Percentiles rank a stretch among this genome's conserved stretches.
phyloP scores from a whole-genome alignment of 2,329 filamentous ascomycete genomes.

The Pestalotiopsis sp. region DNA sequence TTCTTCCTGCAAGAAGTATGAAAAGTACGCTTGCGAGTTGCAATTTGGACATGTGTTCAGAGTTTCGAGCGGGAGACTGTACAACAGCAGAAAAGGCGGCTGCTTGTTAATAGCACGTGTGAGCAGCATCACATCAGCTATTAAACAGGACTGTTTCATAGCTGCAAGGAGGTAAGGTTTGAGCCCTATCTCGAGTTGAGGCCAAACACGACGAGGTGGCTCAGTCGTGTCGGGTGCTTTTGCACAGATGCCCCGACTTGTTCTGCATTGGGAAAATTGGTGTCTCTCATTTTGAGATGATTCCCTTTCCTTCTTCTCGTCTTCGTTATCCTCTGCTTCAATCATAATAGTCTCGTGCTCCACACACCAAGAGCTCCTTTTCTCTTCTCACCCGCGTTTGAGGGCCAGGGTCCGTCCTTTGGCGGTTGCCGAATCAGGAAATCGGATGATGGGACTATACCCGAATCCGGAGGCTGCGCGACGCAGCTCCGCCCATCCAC shows the following conservation, averaged over 20 bases:
- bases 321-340: neutral
- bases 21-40: neutral
- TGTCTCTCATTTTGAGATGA: neutral
- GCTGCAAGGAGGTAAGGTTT: neutral
- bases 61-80: neutral
- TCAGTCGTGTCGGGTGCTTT: neutral
- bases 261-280: neutral
- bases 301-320: slow-evolving; percentile 4
- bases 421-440: slow-evolving; percentile 13
- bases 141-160: neutral
- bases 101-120: neutral
- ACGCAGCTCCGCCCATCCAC: neutral
- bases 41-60: neutral
- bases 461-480: slow-evolving; percentile 7
- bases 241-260: neutral
- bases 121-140: neutral
- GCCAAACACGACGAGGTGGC: neutral
- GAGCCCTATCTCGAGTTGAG: neutral
- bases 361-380: neutral
- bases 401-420: neutral
- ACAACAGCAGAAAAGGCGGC: neutral
- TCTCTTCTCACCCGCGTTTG: slow-evolving; percentile 3
- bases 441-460: slow-evolving; percentile 6
- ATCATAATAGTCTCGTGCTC: neutral
- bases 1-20: neutral